Base-by-base conservation (phyloP, 2,329 filamentous ascomycete species). In the Fusarium tricinctum region DNA sequence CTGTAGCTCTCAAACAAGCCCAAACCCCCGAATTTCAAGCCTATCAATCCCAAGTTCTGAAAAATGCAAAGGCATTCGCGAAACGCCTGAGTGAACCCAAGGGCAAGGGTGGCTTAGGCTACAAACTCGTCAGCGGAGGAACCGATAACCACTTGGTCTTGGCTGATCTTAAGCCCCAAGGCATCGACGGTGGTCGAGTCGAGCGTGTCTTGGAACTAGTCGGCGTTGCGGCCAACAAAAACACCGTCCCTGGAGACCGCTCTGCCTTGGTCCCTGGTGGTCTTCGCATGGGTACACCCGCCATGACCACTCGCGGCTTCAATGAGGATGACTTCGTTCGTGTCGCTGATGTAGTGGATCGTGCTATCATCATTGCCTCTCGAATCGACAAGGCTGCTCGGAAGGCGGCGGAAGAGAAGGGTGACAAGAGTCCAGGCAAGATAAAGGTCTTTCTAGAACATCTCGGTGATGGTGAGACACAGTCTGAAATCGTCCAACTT, bases 191-290 rank as follows among this genome's bases (percentile, higher is more conserved):
- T 71, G 91, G 92, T 23, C 91, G 94, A 53, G 93, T 97, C 15
- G 94, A 97, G 83, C 90, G 93, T 46, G 90, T 97, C 17, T 87
- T 97, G 23, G 94, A 97, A 79, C 88, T 97, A 46, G 93, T 97
- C 70, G 95, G 95, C 74, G 95, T 98, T 52, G 96, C 96, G n/a
- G 92, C 92, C 78, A 99, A 99, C 86, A 99, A 99, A 87, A 99
- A 99, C 84, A 97, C 96, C 9, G 95, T 97, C 0, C 96, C 96
- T 2, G 96, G 95, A 43, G 96, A 99, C 82, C 93, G 91, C 78
- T 97, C 94, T 1, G 96, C 96, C 2, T 88, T 99, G 76, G 93
- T 95, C 69, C 96, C 96, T 15, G 95, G 95, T 71, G 96, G 96
- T 68, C 86, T 99, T 69, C 91, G 96, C 71, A 94, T 99, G 82